A percentile compares a stretch with the other conserved stretches of the same genome.
Evolutionary conservation across 1,284 basidiomycete species (phyloP).

Genomic region (Baeospora myosura): DNA sequence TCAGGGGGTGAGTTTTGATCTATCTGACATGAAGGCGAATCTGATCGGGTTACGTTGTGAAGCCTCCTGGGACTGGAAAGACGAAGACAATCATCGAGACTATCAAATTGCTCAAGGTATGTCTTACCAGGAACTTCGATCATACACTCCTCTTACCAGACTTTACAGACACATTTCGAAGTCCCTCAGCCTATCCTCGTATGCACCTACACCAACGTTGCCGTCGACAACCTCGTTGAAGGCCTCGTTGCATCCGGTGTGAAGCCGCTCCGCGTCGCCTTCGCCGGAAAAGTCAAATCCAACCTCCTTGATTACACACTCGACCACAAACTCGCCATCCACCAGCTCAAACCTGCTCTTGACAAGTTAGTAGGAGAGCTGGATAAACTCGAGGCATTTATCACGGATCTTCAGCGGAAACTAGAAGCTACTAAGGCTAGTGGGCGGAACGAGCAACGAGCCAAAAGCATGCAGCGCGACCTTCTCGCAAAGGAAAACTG

Average conservation of each 20-base stretch:
- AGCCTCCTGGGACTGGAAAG: slow-evolving; percentile 96
- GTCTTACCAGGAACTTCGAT: slow-evolving; percentile 8
- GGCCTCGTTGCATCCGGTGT: slow-evolving; percentile 59
- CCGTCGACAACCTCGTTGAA: slow-evolving; percentile 89
- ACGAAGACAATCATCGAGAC: slow-evolving; percentile 88
- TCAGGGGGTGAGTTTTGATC: slow-evolving; percentile 68
- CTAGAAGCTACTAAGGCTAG: slow-evolving; percentile 15
- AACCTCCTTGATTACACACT: slow-evolving; percentile 57
- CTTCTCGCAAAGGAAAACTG: slow-evolving; percentile 29
- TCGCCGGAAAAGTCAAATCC: slow-evolving; percentile 51
- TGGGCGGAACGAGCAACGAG: slow-evolving; percentile 19
- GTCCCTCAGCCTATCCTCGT: slow-evolving; percentile 82
- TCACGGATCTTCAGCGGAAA: slow-evolving; percentile 15
- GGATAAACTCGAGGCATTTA: too few species aligned
- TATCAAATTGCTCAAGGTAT: slow-evolving; percentile 74
- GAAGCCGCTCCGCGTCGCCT: slow-evolving; percentile 74
- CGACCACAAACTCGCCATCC: slow-evolving; percentile 57
- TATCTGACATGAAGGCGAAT: too few species aligned
- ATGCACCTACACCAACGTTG: slow-evolving; percentile 89
- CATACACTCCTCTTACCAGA: not conserved
- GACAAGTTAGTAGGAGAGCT: too few species aligned
- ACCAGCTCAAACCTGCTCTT: slow-evolving; percentile 45
- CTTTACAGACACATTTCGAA: slow-evolving; percentile 60
- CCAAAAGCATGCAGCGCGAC: slow-evolving; percentile 36
- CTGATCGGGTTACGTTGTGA: too few species aligned